Evolutionary conservation across 306 rosid genomes (phyloP).

Genomic region (Quercus engelmannii): DNA sequence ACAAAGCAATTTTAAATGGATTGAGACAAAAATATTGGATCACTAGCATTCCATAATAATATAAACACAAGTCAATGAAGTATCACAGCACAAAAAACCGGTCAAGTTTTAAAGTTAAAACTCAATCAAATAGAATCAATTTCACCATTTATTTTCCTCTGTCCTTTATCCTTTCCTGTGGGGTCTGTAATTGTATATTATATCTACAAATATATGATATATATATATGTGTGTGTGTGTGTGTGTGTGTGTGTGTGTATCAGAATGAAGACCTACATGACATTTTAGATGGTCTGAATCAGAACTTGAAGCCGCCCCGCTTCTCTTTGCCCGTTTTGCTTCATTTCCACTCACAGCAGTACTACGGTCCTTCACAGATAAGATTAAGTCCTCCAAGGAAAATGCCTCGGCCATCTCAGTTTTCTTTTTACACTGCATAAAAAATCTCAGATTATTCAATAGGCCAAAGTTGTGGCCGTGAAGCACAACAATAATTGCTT

Average conservation of each 20-base stretch:
- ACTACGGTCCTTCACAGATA: conserved; percentile 29
- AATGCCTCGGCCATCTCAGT: conserved; percentile 33
- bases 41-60: background rate
- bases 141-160: conserved; percentile 9
- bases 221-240: too few relatives aligned
- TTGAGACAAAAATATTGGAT: background rate
- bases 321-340: conserved; percentile 44
- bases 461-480: background rate
- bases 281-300: conserved; percentile 39
- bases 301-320: conserved; percentile 42
- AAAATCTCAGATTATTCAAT: conserved; percentile 27
- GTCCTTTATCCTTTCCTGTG: background rate
- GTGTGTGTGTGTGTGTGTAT: too few relatives aligned
- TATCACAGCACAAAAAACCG: background rate
- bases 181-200: conserved; percentile 5
- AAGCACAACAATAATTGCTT: background rate
- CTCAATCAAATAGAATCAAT: background rate
- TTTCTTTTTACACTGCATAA: conserved; percentile 54
- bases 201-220: too few relatives aligned
- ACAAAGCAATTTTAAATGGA: background rate
- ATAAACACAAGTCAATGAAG: background rate
- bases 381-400: conserved; percentile 59
- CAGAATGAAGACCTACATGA: conserved; percentile 47
- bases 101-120: background rate
- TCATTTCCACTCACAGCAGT: conserved; percentile 36